Conservation (phyloP, 768 basidiomycete species). For the Lactarius evosmus region DNA sequence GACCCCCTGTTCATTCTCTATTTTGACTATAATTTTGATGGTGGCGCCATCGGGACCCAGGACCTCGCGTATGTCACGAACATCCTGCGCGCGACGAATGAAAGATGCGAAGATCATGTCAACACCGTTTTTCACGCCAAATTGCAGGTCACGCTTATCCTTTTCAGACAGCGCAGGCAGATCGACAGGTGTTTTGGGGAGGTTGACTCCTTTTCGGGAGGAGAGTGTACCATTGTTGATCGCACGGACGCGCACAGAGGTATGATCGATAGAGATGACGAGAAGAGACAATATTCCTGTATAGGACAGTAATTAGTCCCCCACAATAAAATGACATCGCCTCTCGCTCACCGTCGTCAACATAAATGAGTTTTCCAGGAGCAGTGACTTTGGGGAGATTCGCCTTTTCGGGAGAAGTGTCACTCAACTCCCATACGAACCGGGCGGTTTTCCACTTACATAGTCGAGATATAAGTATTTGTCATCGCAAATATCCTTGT, state of each 20-base stretch:
- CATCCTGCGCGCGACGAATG: slow-evolving; percentile 93
- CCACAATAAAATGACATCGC: not conserved
- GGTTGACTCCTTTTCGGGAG: slow-evolving; percentile 98
- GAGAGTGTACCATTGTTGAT: slow-evolving; percentile 91
- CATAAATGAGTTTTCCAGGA: slow-evolving; percentile 95
- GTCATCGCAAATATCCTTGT: slow-evolving; percentile 75
- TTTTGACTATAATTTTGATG: slow-evolving; percentile 99
- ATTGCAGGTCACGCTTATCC: slow-evolving; percentile 92
- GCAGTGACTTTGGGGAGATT: slow-evolving; percentile 95
- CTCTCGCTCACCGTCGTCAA: slow-evolving; percentile 77
- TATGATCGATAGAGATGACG: slow-evolving; percentile 83
- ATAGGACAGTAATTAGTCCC: not conserved
- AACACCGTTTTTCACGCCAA: slow-evolving; percentile 96
- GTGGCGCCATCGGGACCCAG: slow-evolving; percentile 92
- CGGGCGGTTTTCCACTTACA: slow-evolving; percentile 45
- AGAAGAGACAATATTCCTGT: slow-evolving; percentile 86
- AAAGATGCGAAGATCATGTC: slow-evolving; percentile 99
- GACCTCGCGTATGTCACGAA: slow-evolving; percentile 87
- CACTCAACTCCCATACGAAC: slow-evolving; percentile 1
- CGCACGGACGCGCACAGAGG: slow-evolving; percentile 77
- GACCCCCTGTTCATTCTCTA: slow-evolving; percentile 99
- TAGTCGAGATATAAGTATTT: slow-evolving; percentile 93
- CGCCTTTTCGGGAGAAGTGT: slow-evolving; percentile 42
- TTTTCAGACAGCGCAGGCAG: slow-evolving; percentile 96
- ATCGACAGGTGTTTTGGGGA: slow-evolving; percentile 97